A percentile compares a stretch with the other conserved stretches of the same genome.
phyloP scores from a whole-genome alignment of 768 basidiomycete genomes.

The Amanita exitialis region DNA sequence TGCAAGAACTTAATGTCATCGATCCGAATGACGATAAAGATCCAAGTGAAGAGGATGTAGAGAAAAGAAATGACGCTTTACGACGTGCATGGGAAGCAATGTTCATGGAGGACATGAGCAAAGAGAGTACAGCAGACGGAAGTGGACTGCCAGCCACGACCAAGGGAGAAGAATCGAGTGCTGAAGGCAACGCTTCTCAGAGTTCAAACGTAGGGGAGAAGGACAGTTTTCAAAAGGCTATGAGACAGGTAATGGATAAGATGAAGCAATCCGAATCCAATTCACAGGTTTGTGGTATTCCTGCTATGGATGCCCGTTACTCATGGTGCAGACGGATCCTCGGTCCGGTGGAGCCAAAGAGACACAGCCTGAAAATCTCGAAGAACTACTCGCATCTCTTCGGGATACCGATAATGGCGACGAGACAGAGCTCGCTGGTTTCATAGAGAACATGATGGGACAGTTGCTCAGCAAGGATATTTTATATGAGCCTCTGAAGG shows the following conservation, averaged over 20 bases:
- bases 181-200: background rate
- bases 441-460: slow-evolving; percentile 77
- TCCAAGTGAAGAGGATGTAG: slow-evolving; percentile 14
- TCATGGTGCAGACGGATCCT: slow-evolving; percentile 13
- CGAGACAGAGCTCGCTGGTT: slow-evolving; percentile 47
- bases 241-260: slow-evolving; percentile 66
- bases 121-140: slow-evolving; percentile 6
- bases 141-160: no score
- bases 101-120: slow-evolving; percentile 13
- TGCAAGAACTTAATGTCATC: slow-evolving; percentile 7
- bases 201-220: slow-evolving; percentile 3
- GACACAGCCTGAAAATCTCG: slow-evolving; percentile 28
- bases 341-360: slow-evolving; percentile 11
- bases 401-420: slow-evolving; percentile 23
- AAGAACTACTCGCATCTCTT: slow-evolving; percentile 43
- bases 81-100: slow-evolving; percentile 65
- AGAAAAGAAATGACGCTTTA: slow-evolving; percentile 25
- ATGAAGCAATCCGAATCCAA: slow-evolving; percentile 58
- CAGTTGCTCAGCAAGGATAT: slow-evolving; percentile 76
- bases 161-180: slow-evolving; percentile 7
- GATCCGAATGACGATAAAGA: slow-evolving; percentile 12
- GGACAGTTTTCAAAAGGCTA: slow-evolving; percentile 55
- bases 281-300: slow-evolving; percentile 26
- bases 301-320: background rate
- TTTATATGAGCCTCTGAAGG: slow-evolving; percentile 81